Evolutionary conservation across 1,284 basidiomycete species (phyloP).

Genomic region (Cutaneotrichosporon sp.): DNA sequence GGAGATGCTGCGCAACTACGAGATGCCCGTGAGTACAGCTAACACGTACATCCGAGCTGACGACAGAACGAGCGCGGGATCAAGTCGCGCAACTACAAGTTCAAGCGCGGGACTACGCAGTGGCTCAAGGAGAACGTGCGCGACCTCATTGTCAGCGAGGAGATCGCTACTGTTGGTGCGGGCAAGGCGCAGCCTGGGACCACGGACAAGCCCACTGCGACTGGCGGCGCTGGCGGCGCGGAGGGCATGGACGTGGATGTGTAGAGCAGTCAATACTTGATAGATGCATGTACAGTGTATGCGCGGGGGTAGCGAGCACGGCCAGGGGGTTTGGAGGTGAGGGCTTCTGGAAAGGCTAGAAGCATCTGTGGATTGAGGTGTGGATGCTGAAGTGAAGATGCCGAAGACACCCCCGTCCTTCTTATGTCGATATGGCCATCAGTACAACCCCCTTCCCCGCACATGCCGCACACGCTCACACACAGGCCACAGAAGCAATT

Average conservation of each 20-base stretch:
- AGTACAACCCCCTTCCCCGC: background rate
- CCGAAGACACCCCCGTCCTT: no score
- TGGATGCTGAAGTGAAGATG: no score
- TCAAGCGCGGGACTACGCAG: constrained; percentile 82
- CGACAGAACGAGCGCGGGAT: constrained; percentile 67
- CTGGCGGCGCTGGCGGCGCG: constrained; percentile 30
- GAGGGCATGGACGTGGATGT: constrained; percentile 27
- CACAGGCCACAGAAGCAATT: background rate
- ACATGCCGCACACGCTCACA: background rate
- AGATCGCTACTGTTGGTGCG: constrained; percentile 55
- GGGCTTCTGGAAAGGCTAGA: no score
- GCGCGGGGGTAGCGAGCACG: background rate
- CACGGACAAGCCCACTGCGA: constrained; percentile 29
- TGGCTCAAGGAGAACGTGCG: constrained; percentile 79
- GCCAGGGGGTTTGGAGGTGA: no score
- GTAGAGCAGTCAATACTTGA: constrained; percentile 10
- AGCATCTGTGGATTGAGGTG: background rate
- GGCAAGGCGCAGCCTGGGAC: constrained; percentile 42
- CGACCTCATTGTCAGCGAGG: constrained; percentile 70
- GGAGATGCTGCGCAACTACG: constrained; percentile 86
- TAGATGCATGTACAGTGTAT: constrained; percentile 22
- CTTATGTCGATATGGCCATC: no score
- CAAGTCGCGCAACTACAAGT: constrained; percentile 82
- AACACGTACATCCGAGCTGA: background rate
- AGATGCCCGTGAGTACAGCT: constrained; percentile 64